Conservation (phyloP, 2,329 filamentous ascomycete species). For the Ceratocystis lukuohia region DNA sequence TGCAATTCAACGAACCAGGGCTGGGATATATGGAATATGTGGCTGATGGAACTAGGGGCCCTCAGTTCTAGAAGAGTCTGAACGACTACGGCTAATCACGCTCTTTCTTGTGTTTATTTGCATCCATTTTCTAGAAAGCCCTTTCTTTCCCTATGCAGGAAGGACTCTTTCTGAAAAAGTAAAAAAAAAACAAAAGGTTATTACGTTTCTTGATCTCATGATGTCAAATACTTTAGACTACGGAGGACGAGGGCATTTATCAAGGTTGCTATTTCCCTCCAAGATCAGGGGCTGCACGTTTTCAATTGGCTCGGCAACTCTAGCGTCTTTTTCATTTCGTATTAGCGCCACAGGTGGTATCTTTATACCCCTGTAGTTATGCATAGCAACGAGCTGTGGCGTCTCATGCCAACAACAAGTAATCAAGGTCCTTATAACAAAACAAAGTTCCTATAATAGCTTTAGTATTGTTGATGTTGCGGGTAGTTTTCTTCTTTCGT, state of each 20-base stretch:
- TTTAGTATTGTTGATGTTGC: not conserved
- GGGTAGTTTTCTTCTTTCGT: not conserved
- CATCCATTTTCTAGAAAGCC: not conserved
- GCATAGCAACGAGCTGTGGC: not conserved
- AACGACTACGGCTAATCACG: not conserved
- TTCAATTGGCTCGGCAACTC: conserved; percentile 6
- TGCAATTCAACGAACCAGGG: not conserved
- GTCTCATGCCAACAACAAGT: not conserved
- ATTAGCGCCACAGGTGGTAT: conserved; percentile 2
- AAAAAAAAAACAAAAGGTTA: not conserved
- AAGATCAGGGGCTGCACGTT: not conserved
- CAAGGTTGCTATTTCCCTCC: not conserved
- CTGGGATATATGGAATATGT: not conserved
- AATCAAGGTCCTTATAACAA: not conserved
- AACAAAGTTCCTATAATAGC: not conserved
- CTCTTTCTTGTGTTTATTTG: too few relatives aligned
- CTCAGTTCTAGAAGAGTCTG: not conserved
- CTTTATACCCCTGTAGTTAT: not conserved
- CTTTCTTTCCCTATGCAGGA: not conserved
- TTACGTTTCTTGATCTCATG: not conserved
- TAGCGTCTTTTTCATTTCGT: not conserved
- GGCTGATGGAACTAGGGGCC: not conserved
- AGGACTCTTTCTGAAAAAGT: not conserved
- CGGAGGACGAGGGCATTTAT: too few relatives aligned
- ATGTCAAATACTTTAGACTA: not conserved